A percentile compares a stretch with the other conserved stretches of the same genome.
phyloP scores from a whole-genome alignment of 495 filamentous ascomycete species.

The Choiromyces venosus region DNA sequence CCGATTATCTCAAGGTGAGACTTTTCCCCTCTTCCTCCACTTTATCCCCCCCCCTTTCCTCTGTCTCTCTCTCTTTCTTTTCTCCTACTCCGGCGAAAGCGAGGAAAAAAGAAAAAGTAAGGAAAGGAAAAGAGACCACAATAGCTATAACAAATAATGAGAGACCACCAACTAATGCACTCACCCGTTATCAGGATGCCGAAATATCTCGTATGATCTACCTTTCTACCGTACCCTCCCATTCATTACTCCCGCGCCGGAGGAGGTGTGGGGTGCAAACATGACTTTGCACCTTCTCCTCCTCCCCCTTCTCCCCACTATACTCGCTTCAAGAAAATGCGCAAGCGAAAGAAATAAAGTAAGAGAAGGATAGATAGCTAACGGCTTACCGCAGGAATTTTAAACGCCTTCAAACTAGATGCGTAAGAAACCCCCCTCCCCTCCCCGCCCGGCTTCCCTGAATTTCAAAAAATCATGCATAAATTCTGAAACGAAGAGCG shows the following conservation, averaged over 20 bases:
- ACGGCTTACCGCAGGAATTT: slow-evolving; percentile 49
- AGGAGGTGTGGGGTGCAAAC: neutral
- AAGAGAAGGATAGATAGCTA: slow-evolving; percentile 4
- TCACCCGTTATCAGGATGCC: slow-evolving; percentile 60
- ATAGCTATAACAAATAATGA: neutral
- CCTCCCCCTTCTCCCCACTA: neutral
- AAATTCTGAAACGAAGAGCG: slow-evolving; percentile 12
- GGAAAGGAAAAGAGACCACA: neutral
- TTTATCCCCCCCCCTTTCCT: neutral
- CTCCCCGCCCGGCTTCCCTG: neutral
- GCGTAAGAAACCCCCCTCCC: slow-evolving; percentile 53
- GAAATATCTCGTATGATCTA: slow-evolving; percentile 68
- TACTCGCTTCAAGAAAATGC: neutral
- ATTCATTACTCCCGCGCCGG: neutral
- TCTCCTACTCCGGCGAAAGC: neutral
- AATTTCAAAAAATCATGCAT: neutral
- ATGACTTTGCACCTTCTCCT: neutral
- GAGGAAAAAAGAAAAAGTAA: neutral
- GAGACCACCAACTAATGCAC: slow-evolving; percentile 15
- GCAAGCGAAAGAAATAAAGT: neutral
- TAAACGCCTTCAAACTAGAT: slow-evolving; percentile 82
- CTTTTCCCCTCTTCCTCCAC: neutral
- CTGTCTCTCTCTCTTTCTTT: neutral
- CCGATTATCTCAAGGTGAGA: slow-evolving; percentile 79
- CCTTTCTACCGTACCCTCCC: neutral